These are phyloP conservation scores for Perkinsus chesapeaki DNA, from an alignment of 169 alveolate genomes.

Conservation along the genomic window DNA sequence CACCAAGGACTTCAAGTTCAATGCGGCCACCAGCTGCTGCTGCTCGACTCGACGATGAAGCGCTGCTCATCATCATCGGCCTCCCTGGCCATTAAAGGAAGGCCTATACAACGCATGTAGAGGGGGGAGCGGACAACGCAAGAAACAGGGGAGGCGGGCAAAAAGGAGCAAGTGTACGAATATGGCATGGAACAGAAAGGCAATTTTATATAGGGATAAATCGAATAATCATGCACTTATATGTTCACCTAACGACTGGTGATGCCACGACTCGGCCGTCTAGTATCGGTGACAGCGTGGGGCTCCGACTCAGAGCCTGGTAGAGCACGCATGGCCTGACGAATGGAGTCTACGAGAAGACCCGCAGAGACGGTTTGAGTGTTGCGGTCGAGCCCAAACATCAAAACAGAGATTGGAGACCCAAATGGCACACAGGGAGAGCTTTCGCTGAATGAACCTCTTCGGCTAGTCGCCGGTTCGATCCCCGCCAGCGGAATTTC, in stretches of 20 bases:
- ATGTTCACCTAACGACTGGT: too few relatives aligned
- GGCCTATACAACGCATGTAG: too few relatives aligned
- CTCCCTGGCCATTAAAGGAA: too few relatives aligned
- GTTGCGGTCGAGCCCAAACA: neutral
- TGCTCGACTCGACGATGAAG: neutral
- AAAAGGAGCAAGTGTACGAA: too few relatives aligned
- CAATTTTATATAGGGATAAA: too few relatives aligned
- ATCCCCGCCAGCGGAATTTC: neutral
- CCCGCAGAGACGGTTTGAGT: neutral
- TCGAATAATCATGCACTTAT: too few relatives aligned
- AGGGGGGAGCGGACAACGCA: too few relatives aligned
- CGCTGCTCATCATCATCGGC: too few relatives aligned
- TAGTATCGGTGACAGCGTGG: neutral
- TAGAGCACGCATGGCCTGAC: neutral
- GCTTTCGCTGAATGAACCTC: neutral
- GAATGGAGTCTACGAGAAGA: neutral
- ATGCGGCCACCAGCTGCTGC: neutral
- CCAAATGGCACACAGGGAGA: neutral
- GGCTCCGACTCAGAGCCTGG: neutral
- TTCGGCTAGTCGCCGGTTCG: neutral
- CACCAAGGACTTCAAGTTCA: slow-evolving; percentile 78
- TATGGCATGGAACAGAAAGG: too few relatives aligned
- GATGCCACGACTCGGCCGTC: too few relatives aligned
- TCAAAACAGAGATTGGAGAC: neutral
- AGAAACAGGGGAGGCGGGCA: too few relatives aligned